Evolutionary conservation across 176 grass and related monocot species (phyloP).

Genomic region (Saccharum officinarum): DNA sequence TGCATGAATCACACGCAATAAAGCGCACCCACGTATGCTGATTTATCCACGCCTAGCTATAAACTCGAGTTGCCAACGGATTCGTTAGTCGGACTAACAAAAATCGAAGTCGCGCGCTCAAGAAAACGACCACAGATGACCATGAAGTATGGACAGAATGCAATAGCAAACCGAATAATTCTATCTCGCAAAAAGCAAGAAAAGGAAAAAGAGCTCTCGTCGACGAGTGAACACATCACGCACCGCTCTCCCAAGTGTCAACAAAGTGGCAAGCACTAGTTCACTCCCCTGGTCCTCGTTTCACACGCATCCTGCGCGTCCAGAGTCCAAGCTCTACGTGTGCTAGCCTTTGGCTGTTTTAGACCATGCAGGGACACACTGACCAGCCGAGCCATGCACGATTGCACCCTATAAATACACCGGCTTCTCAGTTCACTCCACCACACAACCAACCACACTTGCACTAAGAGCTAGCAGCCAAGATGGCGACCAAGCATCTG

Average conservation of each 20-base stretch:
- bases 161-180: conserved; percentile 27
- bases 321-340: conserved; percentile 26
- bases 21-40: not conserved
- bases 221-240: not conserved
- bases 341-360: conserved; percentile 9
- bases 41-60: not conserved
- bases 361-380: conserved; percentile 10
- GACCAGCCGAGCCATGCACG: conserved; percentile 18
- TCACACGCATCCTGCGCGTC: conserved; percentile 31
- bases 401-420: conserved; percentile 40
- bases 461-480: not conserved
- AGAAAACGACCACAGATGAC: conserved; percentile 36
- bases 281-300: conserved; percentile 26
- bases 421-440: not conserved
- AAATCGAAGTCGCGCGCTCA: conserved; percentile 2
- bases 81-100: not conserved
- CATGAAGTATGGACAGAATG: conserved; percentile 32
- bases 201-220: not conserved
- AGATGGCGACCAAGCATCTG: conserved; percentile 49
- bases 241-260: conserved; percentile 29
- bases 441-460: conserved; percentile 20
- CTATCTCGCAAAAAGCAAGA: conserved; percentile 23
- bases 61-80: not conserved
- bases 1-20: conserved; percentile 10
- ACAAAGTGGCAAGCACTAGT: conserved; percentile 28